Percentiles rank a stretch among this genome's conserved stretches.
Evolutionary conservation across 495 filamentous ascomycete species (phyloP).

Genomic region (Amphirosellinia nigrospora): DNA sequence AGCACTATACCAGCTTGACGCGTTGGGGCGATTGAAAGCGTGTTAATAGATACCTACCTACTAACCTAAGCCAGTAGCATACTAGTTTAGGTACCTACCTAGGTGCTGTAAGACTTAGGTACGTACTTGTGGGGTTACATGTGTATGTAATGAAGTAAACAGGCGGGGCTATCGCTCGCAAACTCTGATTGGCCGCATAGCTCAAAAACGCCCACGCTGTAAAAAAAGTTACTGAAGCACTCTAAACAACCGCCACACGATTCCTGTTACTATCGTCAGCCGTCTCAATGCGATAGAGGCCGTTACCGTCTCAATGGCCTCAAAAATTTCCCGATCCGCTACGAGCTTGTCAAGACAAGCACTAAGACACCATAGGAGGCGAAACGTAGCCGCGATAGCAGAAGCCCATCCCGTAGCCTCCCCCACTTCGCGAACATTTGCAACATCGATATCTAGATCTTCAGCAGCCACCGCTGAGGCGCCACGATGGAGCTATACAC

Average conservation of each 20-base stretch:
- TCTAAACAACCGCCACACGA: not conserved
- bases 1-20: not conserved
- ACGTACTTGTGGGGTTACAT: not conserved
- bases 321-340: conserved; percentile 31
- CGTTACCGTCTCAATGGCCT: conserved; percentile 33
- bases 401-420: conserved; percentile 23
- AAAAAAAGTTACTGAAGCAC: conserved; percentile 32
- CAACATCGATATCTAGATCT: conserved; percentile 29
- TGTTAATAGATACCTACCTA: no score
- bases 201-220: conserved; percentile 21
- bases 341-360: conserved; percentile 34
- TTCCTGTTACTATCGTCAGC: not conserved
- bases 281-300: not conserved
- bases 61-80: no score
- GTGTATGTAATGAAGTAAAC: no score
- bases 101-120: not conserved
- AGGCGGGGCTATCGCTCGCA: not conserved
- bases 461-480: conserved; percentile 28
- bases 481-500: conserved; percentile 86
- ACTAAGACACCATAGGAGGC: conserved; percentile 24
- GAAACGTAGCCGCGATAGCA: conserved; percentile 20
- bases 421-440: conserved; percentile 23
- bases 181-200: conserved; percentile 27
- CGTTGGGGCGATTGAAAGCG: not conserved
- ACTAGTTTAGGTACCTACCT: no score